Percentiles rank a stretch among this genome's conserved stretches.
These are phyloP conservation scores for Phytopythium kandeliae DNA, from an alignment of 352 stramenopile genomes.

Conservation along the genomic window DNA sequence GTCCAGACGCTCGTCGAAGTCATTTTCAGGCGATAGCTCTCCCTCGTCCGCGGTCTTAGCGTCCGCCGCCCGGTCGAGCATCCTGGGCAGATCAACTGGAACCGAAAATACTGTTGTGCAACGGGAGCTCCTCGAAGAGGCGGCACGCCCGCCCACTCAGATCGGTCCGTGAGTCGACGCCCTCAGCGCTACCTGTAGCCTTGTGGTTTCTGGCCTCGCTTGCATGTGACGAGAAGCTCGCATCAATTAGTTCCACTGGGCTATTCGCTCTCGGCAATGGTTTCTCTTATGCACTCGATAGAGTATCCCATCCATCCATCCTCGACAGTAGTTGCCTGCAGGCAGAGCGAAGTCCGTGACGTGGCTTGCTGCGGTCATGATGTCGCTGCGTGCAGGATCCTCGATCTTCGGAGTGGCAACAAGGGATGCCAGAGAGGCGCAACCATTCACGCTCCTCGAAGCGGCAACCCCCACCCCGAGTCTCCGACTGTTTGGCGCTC, in stretches of 20 bases:
- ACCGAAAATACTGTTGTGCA: background rate
- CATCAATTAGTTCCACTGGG: background rate
- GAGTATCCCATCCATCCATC: background rate
- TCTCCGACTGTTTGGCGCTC: conserved; percentile 2
- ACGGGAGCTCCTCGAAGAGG: background rate
- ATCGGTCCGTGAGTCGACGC: background rate
- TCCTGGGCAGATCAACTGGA: conserved; percentile 11
- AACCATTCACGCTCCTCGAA: background rate
- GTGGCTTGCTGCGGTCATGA: background rate
- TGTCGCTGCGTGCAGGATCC: background rate
- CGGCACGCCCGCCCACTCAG: background rate
- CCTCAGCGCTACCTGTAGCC: background rate
- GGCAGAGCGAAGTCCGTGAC: too few relatives aligned
- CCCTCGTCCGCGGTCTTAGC: conserved; percentile 25
- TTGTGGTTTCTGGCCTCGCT: background rate
- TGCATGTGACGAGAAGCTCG: background rate
- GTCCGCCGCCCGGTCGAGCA: conserved; percentile 47
- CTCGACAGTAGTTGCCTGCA: background rate
- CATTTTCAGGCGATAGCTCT: conserved; percentile 15
- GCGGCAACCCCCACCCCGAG: background rate
- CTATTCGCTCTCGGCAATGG: background rate
- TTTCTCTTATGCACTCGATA: background rate
- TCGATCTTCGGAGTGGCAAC: too few relatives aligned
- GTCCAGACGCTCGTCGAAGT: conserved; percentile 43
- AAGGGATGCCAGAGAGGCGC: background rate